Percentiles rank a stretch among this genome's conserved stretches.
Evolutionary conservation across 331 rosid genomes (phyloP).

Genomic region (Malus hybrid): DNA sequence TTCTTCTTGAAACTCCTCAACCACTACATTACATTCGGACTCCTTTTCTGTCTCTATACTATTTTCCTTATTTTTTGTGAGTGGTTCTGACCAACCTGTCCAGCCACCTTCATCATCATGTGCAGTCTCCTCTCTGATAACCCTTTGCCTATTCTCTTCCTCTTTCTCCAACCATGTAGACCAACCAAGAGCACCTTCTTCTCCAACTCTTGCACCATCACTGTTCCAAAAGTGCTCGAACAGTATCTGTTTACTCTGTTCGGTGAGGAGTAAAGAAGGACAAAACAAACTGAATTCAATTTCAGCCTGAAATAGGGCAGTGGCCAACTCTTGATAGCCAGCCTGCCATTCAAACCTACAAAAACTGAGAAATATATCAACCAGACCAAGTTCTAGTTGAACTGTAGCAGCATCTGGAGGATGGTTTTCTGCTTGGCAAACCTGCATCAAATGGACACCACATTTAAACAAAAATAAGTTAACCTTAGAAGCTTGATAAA

Average conservation of each 20-base stretch:
- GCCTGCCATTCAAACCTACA: slow-evolving; percentile 95
- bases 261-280: slow-evolving; percentile 79
- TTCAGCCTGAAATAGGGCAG: slow-evolving; percentile 95
- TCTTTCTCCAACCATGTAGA: slow-evolving; percentile 90
- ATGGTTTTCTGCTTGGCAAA: slow-evolving; percentile 30
- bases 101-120: slow-evolving; percentile 73
- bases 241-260: slow-evolving; percentile 68
- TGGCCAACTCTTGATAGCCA: slow-evolving; percentile 85
- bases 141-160: slow-evolving; percentile 77
- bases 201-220: slow-evolving; percentile 82
- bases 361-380: slow-evolving; percentile 77
- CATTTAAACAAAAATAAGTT: background rate
- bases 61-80: slow-evolving; percentile 35
- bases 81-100: slow-evolving; percentile 97
- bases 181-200: slow-evolving; percentile 92
- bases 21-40: slow-evolving; percentile 24
- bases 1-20: slow-evolving; percentile 48
- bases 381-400: slow-evolving; percentile 87
- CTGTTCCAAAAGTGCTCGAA: slow-evolving; percentile 87
- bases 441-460: slow-evolving; percentile 33
- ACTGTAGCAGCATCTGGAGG: slow-evolving; percentile 42
- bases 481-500: background rate
- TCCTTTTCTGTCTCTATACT: slow-evolving; percentile 23
- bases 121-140: slow-evolving; percentile 50
- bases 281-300: slow-evolving; percentile 83